A percentile compares a stretch with the other conserved stretches of the same genome.
phyloP scores from a whole-genome alignment of 495 filamentous ascomycete species.

The Astrothelium subdiscretum region DNA sequence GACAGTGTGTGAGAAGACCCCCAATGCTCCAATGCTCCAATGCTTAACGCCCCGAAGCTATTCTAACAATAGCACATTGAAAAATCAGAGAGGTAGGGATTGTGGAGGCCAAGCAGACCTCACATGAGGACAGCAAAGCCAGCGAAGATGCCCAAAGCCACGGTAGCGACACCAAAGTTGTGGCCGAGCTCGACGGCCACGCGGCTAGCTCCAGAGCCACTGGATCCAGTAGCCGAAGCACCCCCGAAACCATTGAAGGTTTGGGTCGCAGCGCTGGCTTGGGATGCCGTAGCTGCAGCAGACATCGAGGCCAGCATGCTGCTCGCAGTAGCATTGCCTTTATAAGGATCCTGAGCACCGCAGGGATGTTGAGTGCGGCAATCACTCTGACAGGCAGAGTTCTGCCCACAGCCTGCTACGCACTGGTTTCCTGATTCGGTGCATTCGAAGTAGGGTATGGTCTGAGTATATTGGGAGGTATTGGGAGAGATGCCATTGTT shows the following conservation, averaged over 20 bases:
- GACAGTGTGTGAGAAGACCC: background rate
- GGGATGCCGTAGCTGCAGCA: background rate
- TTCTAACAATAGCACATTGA: background rate
- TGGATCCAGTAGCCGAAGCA: background rate
- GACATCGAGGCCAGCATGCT: background rate
- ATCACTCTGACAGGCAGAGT: constrained; percentile 46
- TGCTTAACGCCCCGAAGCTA: background rate
- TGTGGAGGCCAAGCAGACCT: background rate
- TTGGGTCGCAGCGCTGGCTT: background rate
- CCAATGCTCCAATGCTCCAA: background rate
- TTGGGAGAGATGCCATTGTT: constrained; percentile 60
- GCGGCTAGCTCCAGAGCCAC: background rate
- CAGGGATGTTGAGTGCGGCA: constrained; percentile 70
- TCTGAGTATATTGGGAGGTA: constrained; percentile 69
- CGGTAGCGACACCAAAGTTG: background rate
- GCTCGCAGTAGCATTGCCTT: background rate
- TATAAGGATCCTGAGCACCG: constrained; percentile 56
- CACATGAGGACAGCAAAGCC: background rate
- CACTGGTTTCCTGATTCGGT: constrained; percentile 61
- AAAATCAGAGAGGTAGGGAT: too few species aligned
- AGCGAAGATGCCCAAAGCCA: background rate
- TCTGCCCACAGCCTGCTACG: constrained; percentile 44
- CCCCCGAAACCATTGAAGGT: background rate
- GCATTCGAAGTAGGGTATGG: constrained; percentile 78
- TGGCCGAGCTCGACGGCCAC: background rate